Percentiles rank a stretch among this genome's conserved stretches.
Evolutionary conservation across 1,139 yeast species (phyloP).

Genomic region (Suhomyces yuchorum): DNA sequence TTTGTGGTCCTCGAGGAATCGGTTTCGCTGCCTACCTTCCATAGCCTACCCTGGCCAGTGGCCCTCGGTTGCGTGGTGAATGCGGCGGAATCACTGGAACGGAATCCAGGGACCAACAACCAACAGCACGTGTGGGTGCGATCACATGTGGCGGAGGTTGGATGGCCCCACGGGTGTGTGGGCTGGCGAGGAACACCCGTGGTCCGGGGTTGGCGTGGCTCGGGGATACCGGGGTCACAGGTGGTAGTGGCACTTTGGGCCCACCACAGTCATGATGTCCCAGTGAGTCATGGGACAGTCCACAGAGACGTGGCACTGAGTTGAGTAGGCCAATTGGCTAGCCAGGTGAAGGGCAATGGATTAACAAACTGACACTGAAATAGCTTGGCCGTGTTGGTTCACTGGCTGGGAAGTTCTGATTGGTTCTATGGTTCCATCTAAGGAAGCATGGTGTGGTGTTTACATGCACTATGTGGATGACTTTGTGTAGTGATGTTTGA

Average conservation of each 20-base stretch:
- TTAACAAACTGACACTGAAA: too few relatives aligned
- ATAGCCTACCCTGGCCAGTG: too few relatives aligned
- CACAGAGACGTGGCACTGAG: too few relatives aligned
- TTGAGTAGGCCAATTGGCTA: too few relatives aligned
- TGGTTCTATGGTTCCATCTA: too few relatives aligned
- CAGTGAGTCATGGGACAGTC: too few relatives aligned
- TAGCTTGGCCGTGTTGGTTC: too few relatives aligned
- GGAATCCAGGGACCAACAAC: not conserved
- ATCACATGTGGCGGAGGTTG: conserved; percentile 1
- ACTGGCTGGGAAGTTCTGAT: too few relatives aligned
- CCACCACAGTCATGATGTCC: not conserved
- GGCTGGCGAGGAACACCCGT: not conserved
- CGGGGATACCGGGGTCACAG: not conserved
- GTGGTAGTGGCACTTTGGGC: not conserved
- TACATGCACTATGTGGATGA: too few relatives aligned
- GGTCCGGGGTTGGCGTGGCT: not conserved
- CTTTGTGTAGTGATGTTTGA: too few relatives aligned
- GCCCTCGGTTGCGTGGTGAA: not conserved
- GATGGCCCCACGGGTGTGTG: conserved; percentile 1
- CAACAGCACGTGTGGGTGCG: conserved; percentile 1
- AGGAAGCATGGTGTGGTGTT: too few relatives aligned
- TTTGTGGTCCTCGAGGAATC: not conserved
- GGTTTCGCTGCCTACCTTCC: not conserved
- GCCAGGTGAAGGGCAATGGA: too few relatives aligned
- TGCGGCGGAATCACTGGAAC: not conserved